Evolutionary conservation across 306 rosid species (phyloP), one percentile per base, ranked within the genome.

Genomic region (Notholithocarpus densiflorus): DNA sequence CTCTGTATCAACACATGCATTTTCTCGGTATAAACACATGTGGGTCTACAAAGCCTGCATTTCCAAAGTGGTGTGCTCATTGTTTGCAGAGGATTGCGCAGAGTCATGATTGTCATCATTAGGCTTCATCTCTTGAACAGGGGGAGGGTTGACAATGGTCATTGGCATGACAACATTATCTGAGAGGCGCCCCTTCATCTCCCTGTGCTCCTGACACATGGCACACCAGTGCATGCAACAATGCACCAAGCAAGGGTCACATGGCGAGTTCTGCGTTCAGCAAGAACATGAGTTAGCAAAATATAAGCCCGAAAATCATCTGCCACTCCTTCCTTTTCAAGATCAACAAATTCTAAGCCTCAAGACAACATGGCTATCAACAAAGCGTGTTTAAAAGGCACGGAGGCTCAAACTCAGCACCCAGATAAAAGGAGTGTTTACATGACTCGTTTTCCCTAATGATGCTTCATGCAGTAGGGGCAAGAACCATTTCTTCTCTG

Each of bases 171-270:
- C 90, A 7, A 77, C 34, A 27, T 77, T 84, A 53, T 96, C 97
- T 0, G 98, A 80, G 32, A 96, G 97, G 56, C 97, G 85, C 48
- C 90, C 91, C 82, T 89, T 90, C 94, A 89, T 91, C 94, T 96
- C 99, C 83, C 97, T 80, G 86, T 96, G 99, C 89, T 96, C 98
- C 80, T 93, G 97, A 82, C 99, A 96, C 81, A 96, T 64, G 86
- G 98, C 99, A 23, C 99, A 93, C 97, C 97, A 90, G 86, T 95
- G 98, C 79, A 89, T 79, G 86, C 97, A 96, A 87, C 99, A 96
- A 78, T 96, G 96, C 31, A 91, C 96, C 89, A 91, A 76, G 88
- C 99, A 96, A 48, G 98, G 96, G 70, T 91, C 94, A 48, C 98
- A 90, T 0, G 96, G 99, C 5, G 93, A 86, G 84, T 95, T 88